phyloP scores from a whole-genome alignment of 345 rosid species.

The Eucalyptus cloeziana region DNA sequence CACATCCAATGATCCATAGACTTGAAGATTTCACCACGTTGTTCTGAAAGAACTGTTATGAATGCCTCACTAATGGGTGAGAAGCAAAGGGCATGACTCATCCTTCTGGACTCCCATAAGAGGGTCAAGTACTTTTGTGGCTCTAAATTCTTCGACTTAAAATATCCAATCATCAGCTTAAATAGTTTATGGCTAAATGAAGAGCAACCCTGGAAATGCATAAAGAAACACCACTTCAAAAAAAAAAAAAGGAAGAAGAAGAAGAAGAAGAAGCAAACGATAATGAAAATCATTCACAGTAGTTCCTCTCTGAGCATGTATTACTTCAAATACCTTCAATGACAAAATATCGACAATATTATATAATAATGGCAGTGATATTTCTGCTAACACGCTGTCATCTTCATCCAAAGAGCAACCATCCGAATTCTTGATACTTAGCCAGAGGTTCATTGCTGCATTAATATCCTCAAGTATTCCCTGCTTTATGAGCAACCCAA shows the following conservation, averaged over 20 bases:
- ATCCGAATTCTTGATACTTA: slow-evolving; percentile 16
- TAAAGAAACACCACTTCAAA: background rate
- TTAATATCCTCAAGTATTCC: slow-evolving; percentile 42
- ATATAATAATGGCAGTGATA: slow-evolving; percentile 39
- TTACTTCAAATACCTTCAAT: slow-evolving; percentile 39
- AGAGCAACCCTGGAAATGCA: slow-evolving; percentile 43
- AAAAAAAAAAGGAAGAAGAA: background rate
- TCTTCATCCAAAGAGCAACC: slow-evolving; percentile 10
- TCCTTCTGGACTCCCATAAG: slow-evolving; percentile 80
- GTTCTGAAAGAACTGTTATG: slow-evolving; percentile 24
- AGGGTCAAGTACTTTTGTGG: slow-evolving; percentile 41
- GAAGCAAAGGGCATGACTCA: slow-evolving; percentile 73
- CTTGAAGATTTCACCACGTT: slow-evolving; percentile 30
- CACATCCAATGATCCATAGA: slow-evolving; percentile 52
- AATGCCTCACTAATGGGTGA: slow-evolving; percentile 62
- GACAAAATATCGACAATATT: slow-evolving; percentile 59
- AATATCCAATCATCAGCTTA: slow-evolving; percentile 41
- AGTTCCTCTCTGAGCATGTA: background rate
- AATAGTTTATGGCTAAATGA: slow-evolving; percentile 32
- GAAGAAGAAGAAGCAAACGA: background rate
- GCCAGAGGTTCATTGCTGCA: slow-evolving; percentile 56
- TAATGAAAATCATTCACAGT: background rate
- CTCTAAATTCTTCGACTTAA: slow-evolving; percentile 34
- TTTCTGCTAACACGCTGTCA: slow-evolving; percentile 19
- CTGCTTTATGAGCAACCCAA: slow-evolving; percentile 24